Evolutionary conservation across 371 early-diverging fungal species (phyloP), one percentile per base, ranked within the genome.

Genomic region (Sporodiniella umbellata): DNA sequence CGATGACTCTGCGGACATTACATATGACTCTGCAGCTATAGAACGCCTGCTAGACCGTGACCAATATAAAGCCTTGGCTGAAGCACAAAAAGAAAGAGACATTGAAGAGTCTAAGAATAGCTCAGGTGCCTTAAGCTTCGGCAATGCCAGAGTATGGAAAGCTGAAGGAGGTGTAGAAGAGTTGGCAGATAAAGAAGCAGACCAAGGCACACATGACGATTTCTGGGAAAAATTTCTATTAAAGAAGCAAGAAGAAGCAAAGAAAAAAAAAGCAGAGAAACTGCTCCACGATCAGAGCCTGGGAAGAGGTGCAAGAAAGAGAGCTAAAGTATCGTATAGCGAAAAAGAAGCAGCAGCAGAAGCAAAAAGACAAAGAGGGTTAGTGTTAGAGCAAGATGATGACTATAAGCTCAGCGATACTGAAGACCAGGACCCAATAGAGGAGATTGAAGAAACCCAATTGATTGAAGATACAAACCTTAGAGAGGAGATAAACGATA

Each of bases 31-130:
- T 2, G 65, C 67, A 2, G 71, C 75, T 12, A 70, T 92, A 23
- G 83, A 80, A 4, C 71, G 72, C 11, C 65, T 93, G n/a, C 61
- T 92, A 0, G 87, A 92, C 42, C 79, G 81, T 63, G 60, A 67
- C 64, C 53, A 64, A 33, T 46, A 54, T 38, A 31, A 51, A 19
- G 17, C 57, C 43, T 8, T 37, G 44, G 44, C 47, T 8, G n/a
- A 48, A 8, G 46, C 56, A 37, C 42, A 53, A 25, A 52, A 62
- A 25, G 24, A 30, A 18, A 40, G 49, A 21, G 66, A 70, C 19
- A 35, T 56, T 5, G 63, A 55, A 10, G 60, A 53, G 17, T 21
- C 52, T 8, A 54, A 66, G 17, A 19, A 45, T 2, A 54, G 51
- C 15, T 48, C 49, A 10, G 30, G 25, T 21, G 60, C 43, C 19